Evolutionary conservation across 352 stramenopile species (phyloP), one percentile per base, ranked within the genome.

Genomic region (Pythium brachiatum): DNA sequence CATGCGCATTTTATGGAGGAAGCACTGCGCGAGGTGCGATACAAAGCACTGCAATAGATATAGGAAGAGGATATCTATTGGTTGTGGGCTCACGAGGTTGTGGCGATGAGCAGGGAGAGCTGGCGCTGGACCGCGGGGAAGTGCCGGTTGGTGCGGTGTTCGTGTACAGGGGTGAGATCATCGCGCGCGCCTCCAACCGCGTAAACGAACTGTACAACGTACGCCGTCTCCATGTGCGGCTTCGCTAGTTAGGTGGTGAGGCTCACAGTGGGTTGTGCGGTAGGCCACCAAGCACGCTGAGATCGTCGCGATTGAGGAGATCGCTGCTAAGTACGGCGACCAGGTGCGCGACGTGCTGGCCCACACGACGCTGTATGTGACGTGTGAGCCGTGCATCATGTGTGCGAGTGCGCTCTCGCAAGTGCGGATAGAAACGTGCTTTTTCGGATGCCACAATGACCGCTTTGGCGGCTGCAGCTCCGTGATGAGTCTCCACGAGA

Each of bases 331-430:
- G 12, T 79, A 77, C 46, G 75, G 81, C 18, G 67, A 76, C 7
- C 50, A 76, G 23, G 73, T 83, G 26, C 58, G 23, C 7, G 52
- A 78, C 15, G 68, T 92, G 25, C 68, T 95, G 29, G 69, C 74
- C 2, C 61, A 88, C 27, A 86, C 78, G 47, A 83, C 73, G 50
- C 70, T 95, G 34, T 95, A 93, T 64, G 92, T 98, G 41, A 98
- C 93, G 9, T 96, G 89, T 36, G 93, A 98, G 73, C 93, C 93
- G 6, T 98, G 93, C 68, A 97, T 98, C 62, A 98, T 98, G 93
- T 98, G 93, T 48, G 92, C 93, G 3, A 78, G 76, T 27, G 92
- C 92, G n/a, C 71, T 98, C 18, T 76, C 79, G 15, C 76, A 89
- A 50, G 68, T 97, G 13, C 77, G 64, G 43, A 89, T 98, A 46